Conservation (phyloP, 164 flowering plant species). For the Cinnamomum chago region DNA sequence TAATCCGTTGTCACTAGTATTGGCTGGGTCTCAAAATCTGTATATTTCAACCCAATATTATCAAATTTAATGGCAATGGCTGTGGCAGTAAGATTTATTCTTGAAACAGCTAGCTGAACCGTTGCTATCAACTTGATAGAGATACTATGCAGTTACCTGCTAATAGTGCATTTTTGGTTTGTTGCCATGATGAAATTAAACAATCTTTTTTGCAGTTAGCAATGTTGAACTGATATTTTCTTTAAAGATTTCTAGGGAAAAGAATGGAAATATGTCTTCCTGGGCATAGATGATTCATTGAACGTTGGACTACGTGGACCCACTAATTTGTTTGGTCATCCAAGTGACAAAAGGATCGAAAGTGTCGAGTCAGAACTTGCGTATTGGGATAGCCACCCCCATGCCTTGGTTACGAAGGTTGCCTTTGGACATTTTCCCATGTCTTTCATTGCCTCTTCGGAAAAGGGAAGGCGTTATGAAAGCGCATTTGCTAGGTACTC, state of each 20-base stretch:
- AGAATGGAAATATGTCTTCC: slow-evolving; percentile 13
- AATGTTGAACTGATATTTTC: slow-evolving; percentile 6
- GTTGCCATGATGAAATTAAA: background rate
- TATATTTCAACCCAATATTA: too few relatives aligned
- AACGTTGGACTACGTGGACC: slow-evolving; percentile 20
- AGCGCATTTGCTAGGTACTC: slow-evolving; percentile 12
- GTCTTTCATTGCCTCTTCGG: slow-evolving; percentile 19
- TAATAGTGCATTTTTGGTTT: background rate
- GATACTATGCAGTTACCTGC: background rate
- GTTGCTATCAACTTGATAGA: background rate
- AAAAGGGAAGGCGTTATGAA: slow-evolving; percentile 15
- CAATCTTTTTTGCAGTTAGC: background rate
- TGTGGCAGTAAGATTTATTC: too few relatives aligned
- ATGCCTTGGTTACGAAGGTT: slow-evolving; percentile 8
- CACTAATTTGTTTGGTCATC: slow-evolving; percentile 22
- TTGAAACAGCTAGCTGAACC: background rate
- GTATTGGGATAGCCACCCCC: slow-evolving; percentile 12
- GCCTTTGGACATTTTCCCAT: slow-evolving; percentile 22
- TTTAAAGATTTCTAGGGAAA: slow-evolving; percentile 19
- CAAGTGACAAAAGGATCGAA: slow-evolving; percentile 14
- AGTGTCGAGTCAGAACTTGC: slow-evolving; percentile 17
- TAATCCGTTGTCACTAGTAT: too few relatives aligned
- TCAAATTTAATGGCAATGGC: too few relatives aligned
- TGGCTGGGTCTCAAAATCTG: too few relatives aligned
- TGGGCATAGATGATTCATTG: slow-evolving; percentile 22